A percentile compares a stretch with the other conserved stretches of the same genome.
These are phyloP conservation scores for Cornus kousa DNA, from an alignment of 148 eudicot species.

Conservation along the genomic window DNA sequence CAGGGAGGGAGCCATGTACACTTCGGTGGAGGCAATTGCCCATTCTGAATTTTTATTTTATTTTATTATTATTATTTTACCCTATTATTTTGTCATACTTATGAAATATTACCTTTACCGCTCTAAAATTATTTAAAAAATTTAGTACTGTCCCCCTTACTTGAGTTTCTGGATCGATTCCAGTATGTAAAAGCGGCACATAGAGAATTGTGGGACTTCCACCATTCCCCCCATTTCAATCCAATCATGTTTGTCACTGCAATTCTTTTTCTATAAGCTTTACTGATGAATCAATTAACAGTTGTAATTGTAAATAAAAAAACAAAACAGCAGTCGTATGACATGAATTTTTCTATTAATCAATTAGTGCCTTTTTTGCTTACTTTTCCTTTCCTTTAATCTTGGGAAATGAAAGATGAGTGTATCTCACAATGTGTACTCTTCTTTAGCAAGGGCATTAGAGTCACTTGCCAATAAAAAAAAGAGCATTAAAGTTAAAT, in stretches of 20 bases:
- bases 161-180: too few species aligned
- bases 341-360: not conserved
- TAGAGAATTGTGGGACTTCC: too few species aligned
- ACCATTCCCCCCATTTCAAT: not conserved
- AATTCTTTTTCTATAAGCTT: not conserved
- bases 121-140: too few species aligned
- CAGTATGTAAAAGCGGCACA: too few species aligned
- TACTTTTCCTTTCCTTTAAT: conserved; percentile 19
- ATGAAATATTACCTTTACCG: too few species aligned
- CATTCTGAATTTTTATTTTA: too few species aligned
- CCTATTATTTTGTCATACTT: too few species aligned
- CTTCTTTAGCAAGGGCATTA: not conserved
- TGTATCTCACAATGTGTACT: not conserved
- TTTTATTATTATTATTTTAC: too few species aligned
- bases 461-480: too few species aligned
- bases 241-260: not conserved
- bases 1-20: too few species aligned
- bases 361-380: not conserved
- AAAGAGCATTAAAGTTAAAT: not conserved
- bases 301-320: not conserved
- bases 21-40: too few species aligned
- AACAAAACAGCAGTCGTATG: conserved; percentile 18
- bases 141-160: too few species aligned
- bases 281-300: not conserved
- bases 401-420: conserved; percentile 4